Conservation (phyloP, 108 stramenopile genomes). For the Cylindrotheca closterium region DNA sequence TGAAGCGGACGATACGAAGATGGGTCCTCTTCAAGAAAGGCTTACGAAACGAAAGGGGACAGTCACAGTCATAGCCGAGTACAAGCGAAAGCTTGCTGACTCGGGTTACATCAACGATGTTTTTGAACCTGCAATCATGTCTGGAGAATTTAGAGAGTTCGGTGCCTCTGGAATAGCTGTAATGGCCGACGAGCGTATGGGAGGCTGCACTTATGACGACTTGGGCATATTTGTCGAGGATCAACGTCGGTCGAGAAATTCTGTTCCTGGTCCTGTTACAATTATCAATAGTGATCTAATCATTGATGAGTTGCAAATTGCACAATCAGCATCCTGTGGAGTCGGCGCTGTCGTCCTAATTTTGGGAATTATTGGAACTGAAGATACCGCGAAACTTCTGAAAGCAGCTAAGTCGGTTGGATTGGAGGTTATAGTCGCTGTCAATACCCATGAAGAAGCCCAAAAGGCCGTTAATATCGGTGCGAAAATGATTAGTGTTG, state of each 20-base stretch:
- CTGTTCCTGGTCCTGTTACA: conserved; percentile 78
- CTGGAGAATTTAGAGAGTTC: conserved; percentile 76
- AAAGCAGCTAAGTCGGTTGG: conserved; percentile 45
- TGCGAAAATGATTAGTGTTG: conserved; percentile 57
- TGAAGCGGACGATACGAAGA: not conserved
- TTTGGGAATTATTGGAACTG: conserved; percentile 42
- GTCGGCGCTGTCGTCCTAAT: conserved; percentile 55
- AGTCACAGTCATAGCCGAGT: conserved; percentile 87
- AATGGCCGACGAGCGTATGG: conserved; percentile 73
- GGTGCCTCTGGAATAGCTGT: conserved; percentile 80
- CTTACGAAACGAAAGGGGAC: conserved; percentile 84
- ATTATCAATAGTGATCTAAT: conserved; percentile 80
- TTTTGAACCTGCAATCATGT: conserved; percentile 50
- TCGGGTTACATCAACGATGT: conserved; percentile 24
- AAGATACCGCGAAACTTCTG: conserved; percentile 40
- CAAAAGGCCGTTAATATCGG: conserved; percentile 65
- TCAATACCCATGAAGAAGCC: conserved; percentile 62
- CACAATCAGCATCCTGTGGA: conserved; percentile 53
- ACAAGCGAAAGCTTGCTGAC: conserved; percentile 62
- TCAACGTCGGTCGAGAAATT: conserved; percentile 57
- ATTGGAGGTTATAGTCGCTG: conserved; percentile 65
- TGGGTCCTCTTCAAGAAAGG: conserved; percentile 50
- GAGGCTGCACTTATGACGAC: conserved; percentile 79
- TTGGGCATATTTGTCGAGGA: conserved; percentile 60
- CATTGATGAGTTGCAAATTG: conserved; percentile 85